Evolutionary conservation across 2,329 filamentous ascomycete species (phyloP).

Genomic region (Didymella pomorum): DNA sequence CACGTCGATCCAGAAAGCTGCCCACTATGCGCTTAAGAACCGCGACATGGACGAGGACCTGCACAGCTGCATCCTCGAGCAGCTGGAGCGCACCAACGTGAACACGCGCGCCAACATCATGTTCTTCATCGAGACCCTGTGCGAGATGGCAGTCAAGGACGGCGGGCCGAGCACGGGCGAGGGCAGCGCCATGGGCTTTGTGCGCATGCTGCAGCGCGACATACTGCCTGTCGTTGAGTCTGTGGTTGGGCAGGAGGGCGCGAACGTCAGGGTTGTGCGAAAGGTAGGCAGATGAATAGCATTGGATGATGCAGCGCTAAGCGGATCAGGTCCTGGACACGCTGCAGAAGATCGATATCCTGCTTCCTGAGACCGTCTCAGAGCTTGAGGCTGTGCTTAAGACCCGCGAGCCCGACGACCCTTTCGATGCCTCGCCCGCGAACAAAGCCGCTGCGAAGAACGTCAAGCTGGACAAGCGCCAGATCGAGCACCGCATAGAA

Average conservation of each 20-base stretch:
- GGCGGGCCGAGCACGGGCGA: slow-evolving; percentile 76
- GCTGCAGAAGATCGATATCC: slow-evolving; percentile 73
- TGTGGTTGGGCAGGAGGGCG: slow-evolving; percentile 86
- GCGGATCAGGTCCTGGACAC: slow-evolving; percentile 69
- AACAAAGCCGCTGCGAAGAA: slow-evolving; percentile 12
- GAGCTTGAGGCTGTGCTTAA: slow-evolving; percentile 87
- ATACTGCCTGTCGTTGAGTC: slow-evolving; percentile 91
- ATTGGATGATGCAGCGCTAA: not conserved
- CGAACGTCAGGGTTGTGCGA: slow-evolving; percentile 91
- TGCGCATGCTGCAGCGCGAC: slow-evolving; percentile 94
- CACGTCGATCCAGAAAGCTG: slow-evolving; percentile 87
- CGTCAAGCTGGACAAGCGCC: slow-evolving; percentile 73
- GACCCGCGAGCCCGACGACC: slow-evolving; percentile 69
- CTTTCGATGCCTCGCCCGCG: slow-evolving; percentile 30
- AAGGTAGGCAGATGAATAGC: slow-evolving; percentile 62
- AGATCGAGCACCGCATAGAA: slow-evolving; percentile 95
- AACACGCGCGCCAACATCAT: slow-evolving; percentile 98
- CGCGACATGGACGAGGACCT: slow-evolving; percentile 95
- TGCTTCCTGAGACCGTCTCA: slow-evolving; percentile 75
- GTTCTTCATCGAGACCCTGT: slow-evolving; percentile 97
- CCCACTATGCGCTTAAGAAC: slow-evolving; percentile 93
- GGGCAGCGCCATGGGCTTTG: slow-evolving; percentile 75
- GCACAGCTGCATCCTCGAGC: slow-evolving; percentile 96
- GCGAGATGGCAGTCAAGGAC: slow-evolving; percentile 82
- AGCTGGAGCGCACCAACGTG: slow-evolving; percentile 93